Base-by-base conservation (phyloP, 495 filamentous ascomycete species). In the Penicillium parvum region DNA sequence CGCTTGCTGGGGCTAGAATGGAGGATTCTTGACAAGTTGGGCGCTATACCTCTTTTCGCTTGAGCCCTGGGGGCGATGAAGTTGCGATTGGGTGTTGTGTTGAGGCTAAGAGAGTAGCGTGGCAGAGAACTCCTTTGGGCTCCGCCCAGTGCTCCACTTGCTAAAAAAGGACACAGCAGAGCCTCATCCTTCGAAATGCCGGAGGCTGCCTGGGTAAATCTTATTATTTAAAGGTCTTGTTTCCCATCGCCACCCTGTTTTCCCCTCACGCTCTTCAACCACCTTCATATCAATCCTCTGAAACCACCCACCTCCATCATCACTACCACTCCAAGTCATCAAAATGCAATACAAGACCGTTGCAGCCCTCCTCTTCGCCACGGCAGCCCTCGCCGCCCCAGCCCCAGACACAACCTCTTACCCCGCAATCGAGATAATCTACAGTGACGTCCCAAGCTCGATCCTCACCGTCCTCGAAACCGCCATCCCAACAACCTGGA, bases 291-390 rank as follows among this genome's bases (percentile, higher is more conserved):
- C 28, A 15, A 4, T 14, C 3, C 12, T 30, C 16, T 30, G 28
- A 30, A 4, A 30, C 27, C 1, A 3, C 11, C 27, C 27, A 12
- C 7, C 3, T 5, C 5, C 16, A n/a, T 30, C 12, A 5, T 30
- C 12, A 14, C 6, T 30, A 30, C 7, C n/a, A 29, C 8, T 12
- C 2, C 7, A 33, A 25, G 21, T 11, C 40, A 19, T 25, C 50
- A 54, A 6, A 7, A 60, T 60, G 57, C 57, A 60, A 35, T 58
- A 50, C 57, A 58, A 49, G 28, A 35, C 45, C 4, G 37, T 60
- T 20, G 32, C 43, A 7, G 29, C 47, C 20, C 25, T 57, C 12
- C 39, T 60, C 19, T 47, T 57, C 25, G 47, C 53, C 26, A 42
- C 41, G 8, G 42, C 43, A 19, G 50, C 44, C 7, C 7, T 60